Evolutionary conservation across 345 rosid genomes (phyloP).

Genomic region (Citrus inodora): DNA sequence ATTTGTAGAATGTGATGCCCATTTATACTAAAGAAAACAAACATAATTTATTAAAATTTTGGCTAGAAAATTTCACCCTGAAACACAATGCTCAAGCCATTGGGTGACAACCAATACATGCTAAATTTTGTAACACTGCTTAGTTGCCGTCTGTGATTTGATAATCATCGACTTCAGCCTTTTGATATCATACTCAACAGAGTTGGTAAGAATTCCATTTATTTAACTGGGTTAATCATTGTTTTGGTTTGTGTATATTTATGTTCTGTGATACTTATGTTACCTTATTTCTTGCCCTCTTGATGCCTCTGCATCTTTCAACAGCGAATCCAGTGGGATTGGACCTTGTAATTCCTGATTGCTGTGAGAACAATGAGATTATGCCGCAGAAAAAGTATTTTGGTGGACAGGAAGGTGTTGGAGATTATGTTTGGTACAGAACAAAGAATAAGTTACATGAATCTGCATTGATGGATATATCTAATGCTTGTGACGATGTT

Average conservation of each 20-base stretch:
- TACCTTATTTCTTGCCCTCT: slow-evolving; percentile 1
- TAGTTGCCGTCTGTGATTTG: background rate
- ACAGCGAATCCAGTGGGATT: slow-evolving; percentile 91
- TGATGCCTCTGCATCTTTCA: slow-evolving; percentile 14
- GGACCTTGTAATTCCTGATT: slow-evolving; percentile 69
- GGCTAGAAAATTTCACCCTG: background rate
- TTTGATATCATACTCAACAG: background rate
- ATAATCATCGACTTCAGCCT: background rate
- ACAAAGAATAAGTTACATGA: slow-evolving; percentile 56
- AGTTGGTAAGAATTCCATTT: background rate
- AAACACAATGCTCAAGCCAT: background rate
- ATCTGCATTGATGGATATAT: slow-evolving; percentile 54
- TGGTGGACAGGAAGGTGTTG: slow-evolving; percentile 88
- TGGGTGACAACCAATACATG: background rate
- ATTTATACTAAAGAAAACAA: background rate
- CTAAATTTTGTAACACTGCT: background rate
- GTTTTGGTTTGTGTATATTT: background rate
- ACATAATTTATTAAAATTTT: background rate
- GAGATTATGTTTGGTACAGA: slow-evolving; percentile 83
- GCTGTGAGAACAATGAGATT: slow-evolving; percentile 66
- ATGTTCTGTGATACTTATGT: background rate
- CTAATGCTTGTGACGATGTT: slow-evolving; percentile 46
- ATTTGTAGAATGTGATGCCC: background rate
- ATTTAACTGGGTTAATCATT: background rate
- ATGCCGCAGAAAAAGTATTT: slow-evolving; percentile 77